Base-by-base conservation (phyloP, 2,329 filamentous ascomycete species). In the Penicillium sp. region DNA sequence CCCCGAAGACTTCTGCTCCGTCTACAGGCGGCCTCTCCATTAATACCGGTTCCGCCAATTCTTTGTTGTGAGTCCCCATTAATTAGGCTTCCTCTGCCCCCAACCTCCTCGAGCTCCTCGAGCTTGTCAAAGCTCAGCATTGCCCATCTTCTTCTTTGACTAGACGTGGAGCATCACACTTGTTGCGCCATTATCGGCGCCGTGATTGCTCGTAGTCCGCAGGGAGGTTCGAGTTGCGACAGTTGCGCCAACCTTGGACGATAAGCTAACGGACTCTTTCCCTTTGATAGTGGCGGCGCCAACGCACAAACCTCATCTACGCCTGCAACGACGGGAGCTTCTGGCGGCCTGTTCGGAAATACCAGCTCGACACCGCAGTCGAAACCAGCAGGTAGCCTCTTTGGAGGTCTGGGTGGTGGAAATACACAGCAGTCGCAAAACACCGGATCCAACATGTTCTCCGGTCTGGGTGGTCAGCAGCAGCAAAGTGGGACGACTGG, bases 1-100 rank as follows among this genome's bases (percentile, higher is more conserved):
- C 60, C 44, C 50, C 65, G 40, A 70, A 70, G 56, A 57, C 67
- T 26, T 58, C 67, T 24, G 58, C 61, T 14, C 57, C 58, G 46
- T 54, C 64, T 20, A 41, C 65, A 18, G 62, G 62, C 29, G 67
- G 66, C 38, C 66, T 80, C 60, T 76, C 72, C 49, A 73, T 80
- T 58, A 81, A 80, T 58, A 80, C 78, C 16, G 72, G 71, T 51
- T 66, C 69, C 20, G 64, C 66, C 40, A 73, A 74, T 61, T 70
- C 71, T 42, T 64, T 74, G 37, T 76, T 76, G 74, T 76, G 65
- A 65, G 73, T 67, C 11, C 31, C 39, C 20, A 22, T 24, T 16
- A 16, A 16, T 16, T 16, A 8, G 18, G 29, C 31, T 16, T 13
- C 13, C 13, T 14, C 31, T 32, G 14, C 14, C 10, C 14, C 31